Base-by-base conservation (phyloP, 306 rosid species). In the Alnus glutinosa region DNA sequence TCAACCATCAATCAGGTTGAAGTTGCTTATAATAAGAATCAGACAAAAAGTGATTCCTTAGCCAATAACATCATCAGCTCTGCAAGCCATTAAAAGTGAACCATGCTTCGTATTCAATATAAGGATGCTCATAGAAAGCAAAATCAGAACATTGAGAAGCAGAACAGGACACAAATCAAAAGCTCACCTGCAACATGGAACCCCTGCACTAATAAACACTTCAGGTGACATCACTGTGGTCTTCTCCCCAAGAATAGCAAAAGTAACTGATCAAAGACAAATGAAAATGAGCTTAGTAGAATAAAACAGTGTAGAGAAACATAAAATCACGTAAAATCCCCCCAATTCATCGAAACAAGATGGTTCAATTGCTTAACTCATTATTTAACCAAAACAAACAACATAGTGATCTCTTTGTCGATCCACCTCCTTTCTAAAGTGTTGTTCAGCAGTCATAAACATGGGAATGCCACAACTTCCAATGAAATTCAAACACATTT, bases 141-240 rank as follows among this genome's bases (percentile, higher is more conserved):
- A 77, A 75, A 32, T 8, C 51, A 55, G 76, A 54, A 55, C 51
- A 78, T 39, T 75, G 75, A 78, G 79, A 79, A 76, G 50, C 68
- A 76, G 32, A 77, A 80, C 32, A 75, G 62, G 74, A 46, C 74
- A 48, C 51, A 59, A 42, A 47, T 71, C 16, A 73, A 36, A 51
- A 64, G 69, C 57, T 80, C 90, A 95, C 99, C 99, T 90, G 98
- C 99, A 96, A 85, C 99, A 96, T 67, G 99, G 99, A 87, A 96
- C 88, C 75, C 98, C 98, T 50, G 98, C 88, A 4, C 88, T 81
- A 78, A 91, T 59, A 82, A 96, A 84, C 23, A 96, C 93, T 89
- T 96, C 99, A 76, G 99, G 99, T 15, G 98, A 90, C 93, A 96
- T 93, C 84, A 96, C 99, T 4, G 99, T 96, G 47, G 92, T 96